Conservation (phyloP, 768 basidiomycete species). For the Xanthoconium purpureum region DNA sequence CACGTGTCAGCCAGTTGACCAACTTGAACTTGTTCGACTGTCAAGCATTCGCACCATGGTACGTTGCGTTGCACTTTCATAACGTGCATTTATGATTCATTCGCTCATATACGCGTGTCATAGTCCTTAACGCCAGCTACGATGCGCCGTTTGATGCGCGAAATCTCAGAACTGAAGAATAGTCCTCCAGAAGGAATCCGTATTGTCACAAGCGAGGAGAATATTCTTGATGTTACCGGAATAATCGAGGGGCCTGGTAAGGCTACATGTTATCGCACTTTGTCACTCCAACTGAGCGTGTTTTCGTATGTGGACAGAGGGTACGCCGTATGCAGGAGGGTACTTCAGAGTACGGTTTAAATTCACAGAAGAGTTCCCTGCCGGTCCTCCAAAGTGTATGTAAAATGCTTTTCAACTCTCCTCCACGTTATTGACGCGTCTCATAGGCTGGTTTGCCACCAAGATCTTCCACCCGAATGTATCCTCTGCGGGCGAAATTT, state of each 20-base stretch:
- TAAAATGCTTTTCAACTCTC: neutral
- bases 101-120: neutral
- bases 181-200: conserved; percentile 92
- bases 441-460: conserved; percentile 79
- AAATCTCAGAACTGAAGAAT: conserved; percentile 75
- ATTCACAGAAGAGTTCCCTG: conserved; percentile 92
- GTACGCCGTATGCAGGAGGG: conserved; percentile 70
- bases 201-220: conserved; percentile 80
- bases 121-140: conserved; percentile 50
- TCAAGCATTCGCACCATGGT: conserved; percentile 22
- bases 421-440: conserved; percentile 3
- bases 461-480: conserved; percentile 99
- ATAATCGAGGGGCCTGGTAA: conserved; percentile 88
- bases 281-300: conserved; percentile 4
- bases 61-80: conserved; percentile 3
- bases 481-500: conserved; percentile 85
- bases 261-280: conserved; percentile 24
- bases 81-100: neutral
- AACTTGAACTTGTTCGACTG: conserved; percentile 6
- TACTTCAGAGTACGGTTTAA: conserved; percentile 77
- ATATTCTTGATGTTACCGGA: conserved; percentile 83
- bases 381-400: conserved; percentile 88
- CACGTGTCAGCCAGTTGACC: conserved; percentile 12
- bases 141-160: conserved; percentile 85
- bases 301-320: conserved; percentile 36